Conservation (phyloP, 441 rosid genomes). For the Populus hybrid region DNA sequence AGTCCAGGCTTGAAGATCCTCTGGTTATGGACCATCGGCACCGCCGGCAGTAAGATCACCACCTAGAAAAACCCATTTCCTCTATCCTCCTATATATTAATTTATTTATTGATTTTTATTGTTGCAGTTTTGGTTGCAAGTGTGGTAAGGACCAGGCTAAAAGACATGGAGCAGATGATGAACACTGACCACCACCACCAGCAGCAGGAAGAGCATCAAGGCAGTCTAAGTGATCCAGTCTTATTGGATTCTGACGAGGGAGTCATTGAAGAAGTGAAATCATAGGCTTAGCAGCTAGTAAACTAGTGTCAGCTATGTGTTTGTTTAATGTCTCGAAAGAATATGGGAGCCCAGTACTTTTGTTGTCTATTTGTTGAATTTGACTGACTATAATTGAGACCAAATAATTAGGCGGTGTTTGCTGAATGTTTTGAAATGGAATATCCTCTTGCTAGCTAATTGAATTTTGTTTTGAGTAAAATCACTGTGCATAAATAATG, state of each 20-base stretch:
- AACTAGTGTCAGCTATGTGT: conserved; percentile 7
- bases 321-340: conserved; percentile 23
- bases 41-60: conserved; percentile 46
- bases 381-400: background rate
- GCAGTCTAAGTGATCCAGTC: conserved; percentile 18
- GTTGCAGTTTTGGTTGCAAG: conserved; percentile 61
- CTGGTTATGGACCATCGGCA: conserved; percentile 84
- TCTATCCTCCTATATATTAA: background rate
- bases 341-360: background rate
- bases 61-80: background rate
- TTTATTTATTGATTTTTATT: background rate
- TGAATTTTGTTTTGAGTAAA: background rate
- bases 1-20: conserved; percentile 79
- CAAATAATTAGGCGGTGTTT: background rate
- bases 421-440: background rate
- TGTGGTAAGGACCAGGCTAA: conserved; percentile 62
- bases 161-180: conserved; percentile 55
- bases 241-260: conserved; percentile 13
- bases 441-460: background rate
- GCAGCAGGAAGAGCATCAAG: background rate
- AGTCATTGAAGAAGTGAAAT: conserved; percentile 27
- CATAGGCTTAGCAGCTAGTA: conserved; percentile 13
- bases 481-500: too few relatives aligned
- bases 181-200: conserved; percentile 26
- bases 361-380: background rate